Evolutionary conservation across 768 basidiomycete genomes (phyloP), one percentile per base, ranked within the genome.

Genomic region (Amanita exitialis): DNA sequence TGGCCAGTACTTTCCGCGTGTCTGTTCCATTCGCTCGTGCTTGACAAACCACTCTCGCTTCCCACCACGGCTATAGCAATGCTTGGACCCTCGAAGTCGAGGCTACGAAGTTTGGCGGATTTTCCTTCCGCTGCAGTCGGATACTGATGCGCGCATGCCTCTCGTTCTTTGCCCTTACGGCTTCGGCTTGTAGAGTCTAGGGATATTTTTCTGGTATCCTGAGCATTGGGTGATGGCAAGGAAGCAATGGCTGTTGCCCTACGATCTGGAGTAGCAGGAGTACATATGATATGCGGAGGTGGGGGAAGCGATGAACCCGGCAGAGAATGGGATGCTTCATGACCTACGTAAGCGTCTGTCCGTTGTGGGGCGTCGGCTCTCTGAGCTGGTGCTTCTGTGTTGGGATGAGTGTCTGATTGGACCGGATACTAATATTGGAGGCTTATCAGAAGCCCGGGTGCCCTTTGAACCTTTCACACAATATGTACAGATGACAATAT

Each of bases 21-120:
- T 7, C 56, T 64, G 38, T 66, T 69, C 46, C 63, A 65, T 9
- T 57, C 58, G 34, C 65, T 70, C 15, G 58, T 59, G n/a, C 18
- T 39, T 25, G 51, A 46, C n/a, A 58, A 63, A 23, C 65, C 60
- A 23, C 58, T 64, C 21, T 61, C 61, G 4, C 68, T 20, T 62
- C 66, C 51, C 71, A 72, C 4, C 73, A 70, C 1, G 75, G 73
- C 21, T 79, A 69, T 56, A 64, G 28, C 34, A 27, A 32, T 15
- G 9, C 7, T 15, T 0, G 85, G 84, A 32, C 83, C 71, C 63
- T 87, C 86, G 56, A 87, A 86, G 59, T 87, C 85, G 61, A 87
- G 86, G 58, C 80, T 83, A 4, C 83, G 83, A 55, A 83, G 82
- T 59, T 83, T 82, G 37, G 69, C 75, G 1, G 76, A 66, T 44